Base-by-base conservation (phyloP, 2,329 filamentous ascomycete genomes). In the Dryadomyces quercus-mongolicae region DNA sequence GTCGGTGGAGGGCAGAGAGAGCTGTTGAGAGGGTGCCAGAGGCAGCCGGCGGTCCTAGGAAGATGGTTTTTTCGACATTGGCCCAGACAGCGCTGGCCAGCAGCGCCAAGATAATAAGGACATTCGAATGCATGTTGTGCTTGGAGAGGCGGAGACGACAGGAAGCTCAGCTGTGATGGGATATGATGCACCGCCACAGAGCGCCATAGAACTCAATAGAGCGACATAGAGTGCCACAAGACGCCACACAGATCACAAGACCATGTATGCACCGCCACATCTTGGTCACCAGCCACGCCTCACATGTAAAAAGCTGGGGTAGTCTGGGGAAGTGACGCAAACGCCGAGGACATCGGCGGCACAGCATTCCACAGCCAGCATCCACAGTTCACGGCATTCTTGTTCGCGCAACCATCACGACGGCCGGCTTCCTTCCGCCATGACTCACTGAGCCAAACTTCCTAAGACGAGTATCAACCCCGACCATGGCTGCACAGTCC, bases 41-140 rank as follows among this genome's bases (percentile, higher is more conserved):
- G 62, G 80, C 67, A 36, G 74, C 68, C 36, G 71, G 65, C 12
- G 91, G 90, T 21, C 81, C 89, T 40, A 85, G 73, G 71, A 98
- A 97, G 63, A 97, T 88, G 61, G 80, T 76, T 71, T 98, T 98
- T 67, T 97, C 93, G 54, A 86, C 85, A 67, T 98, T 97, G 66
- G 86, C 89, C 60, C 66, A 63, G 8, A 50, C 61, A 3, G 53
- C 16, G 2, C 57, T 54, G 18, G 57, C 43, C 31, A 63, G 51
- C 12, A 60, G 48, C 25, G 56, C 45, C 36, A 47, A 18, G 18
- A 43, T 13, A 13, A 34, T 20, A 6, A 22, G 42, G n/a, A 22
- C 5, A n/a, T 1, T 9, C 18, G 22, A 22, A 21, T 12, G 18
- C 42, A 34, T 12, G 36, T 40, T 40, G 36, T 4, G 36, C 3